Evolutionary conservation across 106 monocot species (phyloP).

Genomic region (Ottelia alismoides): DNA sequence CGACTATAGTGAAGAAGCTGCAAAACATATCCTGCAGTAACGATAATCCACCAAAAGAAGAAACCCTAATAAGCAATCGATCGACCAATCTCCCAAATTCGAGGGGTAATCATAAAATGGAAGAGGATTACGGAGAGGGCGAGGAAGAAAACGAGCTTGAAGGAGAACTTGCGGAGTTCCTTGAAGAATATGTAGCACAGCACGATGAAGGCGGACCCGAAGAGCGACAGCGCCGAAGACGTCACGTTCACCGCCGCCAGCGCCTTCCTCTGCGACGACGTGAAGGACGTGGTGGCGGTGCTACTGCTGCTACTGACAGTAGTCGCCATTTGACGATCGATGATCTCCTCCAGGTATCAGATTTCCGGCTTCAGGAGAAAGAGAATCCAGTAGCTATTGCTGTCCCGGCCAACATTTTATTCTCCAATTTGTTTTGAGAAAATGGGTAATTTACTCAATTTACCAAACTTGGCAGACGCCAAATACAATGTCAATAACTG

Average conservation of each 20-base stretch:
- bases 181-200: conserved; percentile 90
- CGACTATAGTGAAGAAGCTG: conserved; percentile 95
- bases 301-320: conserved; percentile 7
- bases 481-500: too few relatives aligned
- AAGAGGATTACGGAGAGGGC: conserved; percentile 67
- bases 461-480: too few relatives aligned
- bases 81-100: neutral
- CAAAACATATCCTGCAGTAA: conserved; percentile 96
- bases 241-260: conserved; percentile 50
- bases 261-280: conserved; percentile 25
- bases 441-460: too few relatives aligned
- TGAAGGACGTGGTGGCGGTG: conserved; percentile 22
- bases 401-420: too few relatives aligned
- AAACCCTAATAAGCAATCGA: neutral
- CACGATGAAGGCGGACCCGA: conserved; percentile 87
- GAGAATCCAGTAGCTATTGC: too few relatives aligned
- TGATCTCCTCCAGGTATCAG: too few relatives aligned
- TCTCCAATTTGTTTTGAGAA: too few relatives aligned
- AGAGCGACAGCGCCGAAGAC: conserved; percentile 63
- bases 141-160: conserved; percentile 97
- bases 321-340: too few relatives aligned
- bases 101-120: too few relatives aligned
- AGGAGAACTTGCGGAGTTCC: conserved; percentile 98
- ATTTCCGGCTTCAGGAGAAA: too few relatives aligned
- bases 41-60: neutral